Base-by-base conservation (phyloP, 2,329 filamentous ascomycete species). In the Tolypocladium pustulatum region DNA sequence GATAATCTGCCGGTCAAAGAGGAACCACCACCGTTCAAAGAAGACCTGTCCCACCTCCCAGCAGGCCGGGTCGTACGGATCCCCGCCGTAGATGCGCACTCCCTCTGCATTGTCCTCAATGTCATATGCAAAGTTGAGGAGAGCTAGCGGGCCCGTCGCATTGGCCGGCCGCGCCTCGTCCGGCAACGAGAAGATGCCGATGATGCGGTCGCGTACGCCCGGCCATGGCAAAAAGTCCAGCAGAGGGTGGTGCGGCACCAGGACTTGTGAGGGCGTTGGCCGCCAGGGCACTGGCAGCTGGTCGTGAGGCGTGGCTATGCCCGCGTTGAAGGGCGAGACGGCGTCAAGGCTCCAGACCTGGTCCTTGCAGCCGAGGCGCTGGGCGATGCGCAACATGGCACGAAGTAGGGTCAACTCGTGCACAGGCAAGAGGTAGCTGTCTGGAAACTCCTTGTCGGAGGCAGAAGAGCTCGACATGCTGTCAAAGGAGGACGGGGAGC, bases 1-100 rank as follows among this genome's bases (percentile, higher is more conserved):
- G n/a, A 85, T 68, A 20, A 84, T 75, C 13, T 72, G 71, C 10
- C 73, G 66, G 64, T 85, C 82, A 65, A 85, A 80, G 40, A 82
- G 68, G 69, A 82, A 85, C 81, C 81, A 86, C 82, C 82, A 85
- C 46, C 77, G 74, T 67, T 79, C 75, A 67, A 84, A 84, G 27
- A 84, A 68, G n/a, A 76, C 65, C 67, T 84, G 80, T 1, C 82
- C 81, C 15, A 85, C 74, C 66, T 86, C 82, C 81, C 82, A 86
- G 36, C 72, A 73, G 30, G 67, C 65, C 7, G 74, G 69, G 55
- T 80, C 73, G 61, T 77, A 80, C 25, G 80, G 77, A 61, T 83
- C 78, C 0, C 69, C 65, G 5, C 78, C 76, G 66, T 75, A 79
- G 61, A 85, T 74, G 15, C 77, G 67, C 56, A 79, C 64, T 1